Evolutionary conservation across 768 basidiomycete species (phyloP).

Genomic region (Naematelia aurantialba): DNA sequence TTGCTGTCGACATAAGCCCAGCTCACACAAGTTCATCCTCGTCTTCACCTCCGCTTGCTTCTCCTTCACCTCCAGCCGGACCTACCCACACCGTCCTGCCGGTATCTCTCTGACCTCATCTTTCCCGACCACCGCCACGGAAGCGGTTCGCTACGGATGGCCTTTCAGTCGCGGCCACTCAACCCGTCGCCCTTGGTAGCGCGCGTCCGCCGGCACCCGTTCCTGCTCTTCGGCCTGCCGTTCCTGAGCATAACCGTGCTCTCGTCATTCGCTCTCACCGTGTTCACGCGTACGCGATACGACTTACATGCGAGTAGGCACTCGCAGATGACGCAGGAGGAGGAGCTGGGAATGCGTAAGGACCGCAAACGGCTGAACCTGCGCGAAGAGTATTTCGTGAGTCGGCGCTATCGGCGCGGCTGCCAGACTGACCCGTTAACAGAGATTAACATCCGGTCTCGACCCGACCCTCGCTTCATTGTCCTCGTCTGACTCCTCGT

Average conservation of each 20-base stretch:
- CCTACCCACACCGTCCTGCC: neutral
- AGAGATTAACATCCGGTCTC: neutral
- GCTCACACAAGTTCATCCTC: too few relatives aligned
- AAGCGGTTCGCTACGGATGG: too few relatives aligned
- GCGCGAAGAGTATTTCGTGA: slow-evolving; percentile 90
- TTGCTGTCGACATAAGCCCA: too few relatives aligned
- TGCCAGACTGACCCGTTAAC: neutral
- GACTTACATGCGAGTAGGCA: slow-evolving; percentile 61
- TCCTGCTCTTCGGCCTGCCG: slow-evolving; percentile 71
- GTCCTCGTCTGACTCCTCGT: neutral
- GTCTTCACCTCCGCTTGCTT: too few relatives aligned
- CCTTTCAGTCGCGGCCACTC: neutral
- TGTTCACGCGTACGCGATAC: slow-evolving; percentile 85
- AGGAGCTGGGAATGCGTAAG: slow-evolving; percentile 42
- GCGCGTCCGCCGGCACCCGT: slow-evolving; percentile 40
- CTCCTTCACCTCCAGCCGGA: too few relatives aligned
- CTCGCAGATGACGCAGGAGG: slow-evolving; percentile 29
- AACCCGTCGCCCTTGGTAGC: slow-evolving; percentile 15
- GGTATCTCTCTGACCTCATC: too few relatives aligned
- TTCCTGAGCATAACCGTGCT: slow-evolving; percentile 80
- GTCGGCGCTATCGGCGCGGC: slow-evolving; percentile 48
- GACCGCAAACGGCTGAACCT: slow-evolving; percentile 68
- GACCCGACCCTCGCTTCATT: neutral
- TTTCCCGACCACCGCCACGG: too few relatives aligned
- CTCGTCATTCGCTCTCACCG: slow-evolving; percentile 75